Percentiles rank a stretch among this genome's conserved stretches.
These are phyloP conservation scores for Ogataea trehaloabstinens DNA, from an alignment of 805 yeast genomes.

Conservation along the genomic window DNA sequence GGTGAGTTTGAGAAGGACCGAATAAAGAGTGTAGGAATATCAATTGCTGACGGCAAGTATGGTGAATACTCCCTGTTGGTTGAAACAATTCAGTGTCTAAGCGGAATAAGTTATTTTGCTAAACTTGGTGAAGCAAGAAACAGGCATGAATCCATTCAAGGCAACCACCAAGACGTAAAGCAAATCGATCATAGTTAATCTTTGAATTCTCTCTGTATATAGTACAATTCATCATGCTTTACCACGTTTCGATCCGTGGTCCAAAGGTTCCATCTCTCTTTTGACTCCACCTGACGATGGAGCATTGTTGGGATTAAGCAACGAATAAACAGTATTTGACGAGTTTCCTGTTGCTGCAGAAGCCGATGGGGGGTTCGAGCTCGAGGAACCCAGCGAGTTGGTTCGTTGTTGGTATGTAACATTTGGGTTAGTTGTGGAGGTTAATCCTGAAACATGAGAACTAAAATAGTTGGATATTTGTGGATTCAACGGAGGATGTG, in stretches of 20 bases:
- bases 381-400: conserved; percentile 1
- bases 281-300: conserved; percentile 3
- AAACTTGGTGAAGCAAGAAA: conserved; percentile 38
- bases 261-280: conserved; percentile 6
- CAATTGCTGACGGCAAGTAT: conserved; percentile 71
- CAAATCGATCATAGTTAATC: not conserved
- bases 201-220: not conserved
- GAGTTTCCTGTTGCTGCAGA: conserved; percentile 2
- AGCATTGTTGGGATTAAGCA: conserved; percentile 19
- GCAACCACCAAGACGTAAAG: too few species aligned
- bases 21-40: conserved; percentile 73
- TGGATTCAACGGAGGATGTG: conserved; percentile 4
- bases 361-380: conserved; percentile 1
- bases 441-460: conserved; percentile 2
- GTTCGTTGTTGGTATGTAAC: conserved; percentile 1
- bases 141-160: conserved; percentile 8
- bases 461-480: conserved; percentile 10
- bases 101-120: conserved; percentile 49
- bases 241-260: conserved; percentile 5
- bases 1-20: conserved; percentile 57
- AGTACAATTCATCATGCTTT: not conserved
- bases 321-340: conserved; percentile 21
- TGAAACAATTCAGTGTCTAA: conserved; percentile 70
- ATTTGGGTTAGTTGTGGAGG: not conserved
- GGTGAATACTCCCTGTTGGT: conserved; percentile 72